Base-by-base conservation (phyloP, 2,329 filamentous ascomycete genomes). In the Myrmaecium sp. region DNA sequence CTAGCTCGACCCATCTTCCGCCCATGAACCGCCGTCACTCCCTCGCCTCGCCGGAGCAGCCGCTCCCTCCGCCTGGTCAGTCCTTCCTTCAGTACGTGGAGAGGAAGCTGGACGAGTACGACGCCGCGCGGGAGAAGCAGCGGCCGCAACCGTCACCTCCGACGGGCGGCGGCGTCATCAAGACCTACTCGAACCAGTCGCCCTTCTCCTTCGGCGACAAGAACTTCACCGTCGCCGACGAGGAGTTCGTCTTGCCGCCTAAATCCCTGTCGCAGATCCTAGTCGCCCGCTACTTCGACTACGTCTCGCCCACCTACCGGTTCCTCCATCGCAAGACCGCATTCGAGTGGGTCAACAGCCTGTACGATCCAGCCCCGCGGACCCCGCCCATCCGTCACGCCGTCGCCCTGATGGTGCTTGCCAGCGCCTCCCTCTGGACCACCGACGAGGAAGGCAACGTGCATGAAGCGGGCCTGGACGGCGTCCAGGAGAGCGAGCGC, bases 51-150 rank as follows among this genome's bases (percentile, higher is more conserved):
- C 62, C 57, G 1, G 61, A 57, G 25, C 51, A n/a, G n/a, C n/a
- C n/a, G n/a, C n/a, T n/a, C n/a, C n/a, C n/a, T n/a, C n/a, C n/a
- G n/a, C n/a, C n/a, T n/a, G n/a, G n/a, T n/a, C n/a, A n/a, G n/a
- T n/a, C n/a, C n/a, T n/a, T n/a, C n/a, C n/a, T 54, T 4, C 54
- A 49, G n/a, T n/a, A n/a, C 4, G 52, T 54, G 12, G 56, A 61
- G 1, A 62, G 66, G 32, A 57, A 65, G 7, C 57, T 64, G 34
- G 64, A 62, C 2, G 62, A 69, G 27, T 64, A 65, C 33, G 52
- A 77, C 47, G 70, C 74, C 58, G 55, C 74, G 61, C 57, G 77
- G 72, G 46, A 75, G 59, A 51, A 74, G 59, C 29, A 80, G 40
- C 34, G 72, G 58, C 23, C 72, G 60, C 26, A 71, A 59, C 55